Conservation (phyloP, 1,139 yeast genomes). For the Geotrichum bryndzae region DNA sequence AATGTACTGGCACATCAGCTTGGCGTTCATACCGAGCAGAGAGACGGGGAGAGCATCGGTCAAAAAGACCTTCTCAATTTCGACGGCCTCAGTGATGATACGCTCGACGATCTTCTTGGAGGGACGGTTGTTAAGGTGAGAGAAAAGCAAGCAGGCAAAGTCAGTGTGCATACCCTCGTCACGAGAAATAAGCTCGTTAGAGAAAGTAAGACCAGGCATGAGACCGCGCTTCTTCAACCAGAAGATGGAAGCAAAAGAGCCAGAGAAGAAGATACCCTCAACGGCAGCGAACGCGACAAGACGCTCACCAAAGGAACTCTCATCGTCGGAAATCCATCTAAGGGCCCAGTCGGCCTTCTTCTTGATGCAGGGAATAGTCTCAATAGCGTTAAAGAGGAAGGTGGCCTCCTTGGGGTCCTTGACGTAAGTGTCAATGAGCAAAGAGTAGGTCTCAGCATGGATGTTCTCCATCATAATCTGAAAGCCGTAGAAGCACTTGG, state of each 20-base stretch:
- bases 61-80: constrained; percentile 87
- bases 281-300: constrained; percentile 98
- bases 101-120: constrained; percentile 66
- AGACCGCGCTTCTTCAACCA: constrained; percentile 97
- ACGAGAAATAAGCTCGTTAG: constrained; percentile 93
- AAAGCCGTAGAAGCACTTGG: constrained; percentile 97
- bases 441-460: constrained; percentile 94
- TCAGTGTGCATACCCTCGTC: constrained; percentile 99
- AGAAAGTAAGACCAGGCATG: constrained; percentile 97
- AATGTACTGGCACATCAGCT: constrained; percentile 93
- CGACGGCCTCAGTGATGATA: constrained; percentile 92
- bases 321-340: constrained; percentile 86
- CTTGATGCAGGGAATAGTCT: constrained; percentile 86
- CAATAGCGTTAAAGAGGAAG: constrained; percentile 87
- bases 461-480: constrained; percentile 99
- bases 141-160: constrained; percentile 90
- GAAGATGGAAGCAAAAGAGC: constrained; percentile 95
- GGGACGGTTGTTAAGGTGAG: constrained; percentile 89
- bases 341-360: constrained; percentile 98
- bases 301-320: constrained; percentile 89
- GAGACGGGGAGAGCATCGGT: constrained; percentile 90
- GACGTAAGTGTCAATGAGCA: constrained; percentile 88
- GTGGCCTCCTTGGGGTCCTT: constrained; percentile 91
- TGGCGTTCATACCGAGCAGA: constrained; percentile 87
- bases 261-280: constrained; percentile 96